Evolutionary conservation across 805 yeast species (phyloP).

Genomic region (Lachancea nothofagi): DNA sequence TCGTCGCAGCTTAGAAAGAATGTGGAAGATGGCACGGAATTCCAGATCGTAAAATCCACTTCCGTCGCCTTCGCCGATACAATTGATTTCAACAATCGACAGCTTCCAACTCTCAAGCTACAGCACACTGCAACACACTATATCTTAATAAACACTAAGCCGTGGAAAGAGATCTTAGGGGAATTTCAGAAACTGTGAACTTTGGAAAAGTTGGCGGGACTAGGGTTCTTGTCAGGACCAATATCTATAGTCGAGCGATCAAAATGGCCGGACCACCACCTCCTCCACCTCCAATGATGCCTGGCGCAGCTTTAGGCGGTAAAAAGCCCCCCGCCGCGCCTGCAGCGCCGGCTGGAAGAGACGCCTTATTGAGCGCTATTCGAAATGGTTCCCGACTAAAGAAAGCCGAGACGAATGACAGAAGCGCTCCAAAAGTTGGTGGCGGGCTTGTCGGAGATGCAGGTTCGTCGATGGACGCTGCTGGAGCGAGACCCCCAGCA

Average conservation of each 20-base stretch:
- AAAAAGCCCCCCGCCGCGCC: constrained; percentile 27
- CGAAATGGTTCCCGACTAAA: constrained; percentile 60
- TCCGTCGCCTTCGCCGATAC: too few relatives aligned
- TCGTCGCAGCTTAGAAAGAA: too few relatives aligned
- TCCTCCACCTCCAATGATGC: constrained; percentile 58
- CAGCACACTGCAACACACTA: too few relatives aligned
- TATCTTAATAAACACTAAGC: too few relatives aligned
- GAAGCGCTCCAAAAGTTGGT: constrained; percentile 55
- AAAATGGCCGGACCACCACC: constrained; percentile 45
- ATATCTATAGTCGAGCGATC: not conserved
- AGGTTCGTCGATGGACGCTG: not conserved
- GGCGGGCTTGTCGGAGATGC: constrained; percentile 25
- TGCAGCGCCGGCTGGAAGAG: constrained; percentile 38
- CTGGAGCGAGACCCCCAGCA: constrained; percentile 23
- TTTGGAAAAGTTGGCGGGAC: too few relatives aligned
- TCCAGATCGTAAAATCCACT: too few relatives aligned
- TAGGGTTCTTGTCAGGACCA: too few relatives aligned
- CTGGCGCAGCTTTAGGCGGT: constrained; percentile 33
- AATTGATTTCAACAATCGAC: too few relatives aligned
- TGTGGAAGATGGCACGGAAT: too few relatives aligned
- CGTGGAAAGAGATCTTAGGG: too few relatives aligned
- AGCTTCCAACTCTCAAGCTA: too few relatives aligned
- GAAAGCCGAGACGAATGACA: constrained; percentile 58
- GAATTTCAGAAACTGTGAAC: too few relatives aligned
- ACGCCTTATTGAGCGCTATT: constrained; percentile 73